Evolutionary conservation across 2,329 filamentous ascomycete species (phyloP), one percentile per base, ranked within the genome.

Genomic region (Ophiocordyceps camponoti-leonardi): DNA sequence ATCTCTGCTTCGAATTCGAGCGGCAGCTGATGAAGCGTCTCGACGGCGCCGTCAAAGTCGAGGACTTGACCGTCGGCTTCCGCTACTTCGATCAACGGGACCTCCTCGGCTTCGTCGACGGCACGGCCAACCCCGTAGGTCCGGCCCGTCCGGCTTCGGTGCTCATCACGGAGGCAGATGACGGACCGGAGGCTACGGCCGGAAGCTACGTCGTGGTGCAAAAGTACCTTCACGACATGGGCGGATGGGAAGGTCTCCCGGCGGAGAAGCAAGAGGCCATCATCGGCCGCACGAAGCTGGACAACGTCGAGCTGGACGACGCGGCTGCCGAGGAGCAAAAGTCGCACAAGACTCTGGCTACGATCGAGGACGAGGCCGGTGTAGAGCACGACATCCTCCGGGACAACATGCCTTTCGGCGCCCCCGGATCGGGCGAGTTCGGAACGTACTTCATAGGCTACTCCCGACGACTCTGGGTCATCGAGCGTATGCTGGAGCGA

Each of bases 391-490:
- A 64, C 33, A 74, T 77, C 39, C 57, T 77, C 3, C 63, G 74
- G 0, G 73, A 77, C 47, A 78, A 77, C 49, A 77, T 77, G 74
- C 73, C 74, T 0, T 77, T 77, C 55, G 74, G 73, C 0, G 69
- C 67, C 0, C 72, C 73, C 0, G 68, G 64, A 0, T 54, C 61
- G 0, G 65, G 63, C 0, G 65, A 75, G 52, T 76, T 69, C 48
- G 73, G 73, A 1, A 77, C 73, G 0, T 77, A 77, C 54, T 77
- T 76, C 45, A 74, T 76, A 44, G 72, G 70, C 0, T 75, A 75
- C 52, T 68, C 71, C 2, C 59, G 61, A 22, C 59, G 62, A 12
- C 52, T 77, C 11, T 77, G 72, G 72, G 73, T 77, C 0, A 67
- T 72, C 44, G 74, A 77, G 58, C 66, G 64, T 54, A 78, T 77